Base-by-base conservation (phyloP, 306 rosid genomes). In the Senna tora region DNA sequence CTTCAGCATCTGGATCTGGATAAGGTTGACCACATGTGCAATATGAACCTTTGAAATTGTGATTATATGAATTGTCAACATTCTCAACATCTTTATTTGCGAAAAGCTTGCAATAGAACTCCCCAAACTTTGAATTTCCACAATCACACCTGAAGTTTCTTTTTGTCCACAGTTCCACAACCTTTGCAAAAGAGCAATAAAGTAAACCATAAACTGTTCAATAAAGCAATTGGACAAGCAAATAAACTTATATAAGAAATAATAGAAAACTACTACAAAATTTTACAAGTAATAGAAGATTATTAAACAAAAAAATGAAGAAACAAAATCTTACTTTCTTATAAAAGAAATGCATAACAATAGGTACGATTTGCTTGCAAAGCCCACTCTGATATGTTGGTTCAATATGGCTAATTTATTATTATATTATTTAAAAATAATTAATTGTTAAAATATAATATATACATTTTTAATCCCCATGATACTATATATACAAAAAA, bases 131-230 rank as follows among this genome's bases (percentile, higher is more conserved):
- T 36, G 99, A 89, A 83, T 95, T 95, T 66, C 99, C 97, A 86
- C 99, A 95, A 74, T 95, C 97, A 79, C 99, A 95, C 69, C 88
- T 88, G 68, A 95, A 95, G 82, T 85, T 88, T 79, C 97, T 88
- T 81, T 91, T 95, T 73, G 99, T 95, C 99, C 99, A 95, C 25
- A 95, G 84, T 78, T 95, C 99, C 79, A 95, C 93, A 61, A 95
- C 87, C 99, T 95, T 78, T 58, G 70, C 36, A 72, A 67, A 47
- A 67, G 49, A 78, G 58, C 60, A 86, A 71, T 14, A 55, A 59
- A 11, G 60, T 69, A 72, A 71, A 70, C 42, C 64, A 54, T 5
- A 76, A 55, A 47, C 61, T 28, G 71, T 7, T 45, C 12, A 63
- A 14, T 45, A 28, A 64, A 34, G 22, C 52, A 28, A 65, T 52